These are phyloP conservation scores for Nicotiana noctiflora DNA, from an alignment of 257 asterid species.

Conservation along the genomic window DNA sequence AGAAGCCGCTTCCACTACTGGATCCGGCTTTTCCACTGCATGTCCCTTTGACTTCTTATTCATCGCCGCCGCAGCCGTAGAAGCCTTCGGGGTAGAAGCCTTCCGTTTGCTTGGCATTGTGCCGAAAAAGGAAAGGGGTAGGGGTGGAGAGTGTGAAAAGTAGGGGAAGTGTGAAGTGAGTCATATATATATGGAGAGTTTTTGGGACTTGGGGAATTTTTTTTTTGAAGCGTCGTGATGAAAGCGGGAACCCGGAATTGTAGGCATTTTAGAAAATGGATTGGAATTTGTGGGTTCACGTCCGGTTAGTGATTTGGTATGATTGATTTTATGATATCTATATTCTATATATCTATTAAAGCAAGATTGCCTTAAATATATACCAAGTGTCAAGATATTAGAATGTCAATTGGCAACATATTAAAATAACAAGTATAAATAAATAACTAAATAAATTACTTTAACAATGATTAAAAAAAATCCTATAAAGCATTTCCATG, in stretches of 20 bases:
- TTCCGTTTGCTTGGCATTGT: constrained; percentile 1
- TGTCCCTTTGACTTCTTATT: background rate
- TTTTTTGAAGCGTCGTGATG: background rate
- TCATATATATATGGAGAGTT: background rate
- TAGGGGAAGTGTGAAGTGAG: no score
- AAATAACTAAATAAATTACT: no score
- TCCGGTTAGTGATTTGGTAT: background rate
- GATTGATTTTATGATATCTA: no score
- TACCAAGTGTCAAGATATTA: no score
- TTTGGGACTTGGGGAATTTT: background rate
- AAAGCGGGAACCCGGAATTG: constrained; percentile 12
- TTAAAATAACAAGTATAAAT: no score
- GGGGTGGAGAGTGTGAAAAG: background rate
- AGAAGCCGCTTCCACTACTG: background rate
- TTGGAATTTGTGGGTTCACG: background rate
- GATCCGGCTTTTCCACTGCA: background rate
- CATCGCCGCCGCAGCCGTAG: background rate
- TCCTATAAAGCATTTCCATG: no score
- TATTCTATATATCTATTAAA: no score
- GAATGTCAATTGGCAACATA: no score
- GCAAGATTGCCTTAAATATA: no score
- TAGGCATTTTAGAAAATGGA: background rate
- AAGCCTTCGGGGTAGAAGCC: background rate
- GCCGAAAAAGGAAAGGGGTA: background rate
- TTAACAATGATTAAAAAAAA: no score